phyloP scores from a whole-genome alignment of 768 basidiomycete genomes.

The Boletus rubescentipes region DNA sequence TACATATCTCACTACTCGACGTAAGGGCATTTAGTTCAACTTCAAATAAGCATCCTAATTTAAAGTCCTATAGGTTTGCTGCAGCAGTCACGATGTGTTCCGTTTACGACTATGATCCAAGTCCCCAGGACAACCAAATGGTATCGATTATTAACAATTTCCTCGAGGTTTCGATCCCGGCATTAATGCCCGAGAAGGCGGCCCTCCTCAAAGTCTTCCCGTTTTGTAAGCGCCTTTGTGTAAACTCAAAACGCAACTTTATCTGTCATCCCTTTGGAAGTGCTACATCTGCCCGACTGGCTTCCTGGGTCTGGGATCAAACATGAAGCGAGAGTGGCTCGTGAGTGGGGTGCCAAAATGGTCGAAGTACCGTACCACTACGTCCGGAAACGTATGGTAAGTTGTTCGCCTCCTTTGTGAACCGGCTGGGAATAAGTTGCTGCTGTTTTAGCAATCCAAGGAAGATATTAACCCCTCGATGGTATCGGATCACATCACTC shows the following conservation, averaged over 20 bases:
- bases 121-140: slow-evolving; percentile 12
- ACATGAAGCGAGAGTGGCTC: slow-evolving; percentile 8
- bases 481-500: slow-evolving; percentile 15
- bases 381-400: slow-evolving; percentile 6
- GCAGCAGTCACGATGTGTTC: slow-evolving; percentile 29
- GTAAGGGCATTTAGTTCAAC: neutral
- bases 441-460: slow-evolving; percentile 3
- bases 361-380: slow-evolving; percentile 18
- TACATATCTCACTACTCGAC: slow-evolving; percentile 12
- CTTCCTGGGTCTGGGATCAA: slow-evolving; percentile 19
- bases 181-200: slow-evolving; percentile 14
- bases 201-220: slow-evolving; percentile 15
- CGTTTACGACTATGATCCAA: slow-evolving; percentile 22
- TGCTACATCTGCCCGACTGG: slow-evolving; percentile 29
- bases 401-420: neutral
- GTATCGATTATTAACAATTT: slow-evolving; percentile 14
- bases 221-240: slow-evolving; percentile 10
- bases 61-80: slow-evolving; percentile 24
- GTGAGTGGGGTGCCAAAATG: slow-evolving; percentile 7
- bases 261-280: slow-evolving; percentile 5
- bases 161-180: slow-evolving; percentile 1
- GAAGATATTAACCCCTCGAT: slow-evolving; percentile 7
- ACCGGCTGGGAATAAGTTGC: neutral
- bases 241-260: neutral
- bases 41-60: neutral